A percentile compares a stretch with the other conserved stretches of the same genome.
Evolutionary conservation across 345 rosid genomes (phyloP).

Genomic region (Acer campestre): DNA sequence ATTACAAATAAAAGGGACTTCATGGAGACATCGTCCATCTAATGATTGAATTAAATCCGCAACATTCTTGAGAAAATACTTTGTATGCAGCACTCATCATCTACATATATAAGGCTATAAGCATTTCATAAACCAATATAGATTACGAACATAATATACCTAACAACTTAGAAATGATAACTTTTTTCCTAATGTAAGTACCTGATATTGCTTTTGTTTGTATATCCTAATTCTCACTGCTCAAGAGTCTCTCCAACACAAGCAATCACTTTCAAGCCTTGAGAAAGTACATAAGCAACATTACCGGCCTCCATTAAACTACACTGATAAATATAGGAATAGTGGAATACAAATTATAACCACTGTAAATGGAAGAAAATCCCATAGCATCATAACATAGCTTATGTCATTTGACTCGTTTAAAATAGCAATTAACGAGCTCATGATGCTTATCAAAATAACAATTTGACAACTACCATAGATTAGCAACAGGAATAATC

Average conservation of each 20-base stretch:
- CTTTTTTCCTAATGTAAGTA: constrained; percentile 18
- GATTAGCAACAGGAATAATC: too few relatives aligned
- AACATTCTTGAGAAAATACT: too few relatives aligned
- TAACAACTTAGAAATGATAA: not conserved
- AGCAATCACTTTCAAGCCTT: constrained; percentile 71
- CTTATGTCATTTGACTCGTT: constrained; percentile 58
- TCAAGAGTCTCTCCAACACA: constrained; percentile 78
- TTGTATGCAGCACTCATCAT: too few relatives aligned
- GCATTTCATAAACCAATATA: constrained; percentile 2
- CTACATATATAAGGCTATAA: not conserved
- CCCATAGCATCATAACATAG: not conserved
- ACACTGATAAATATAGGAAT: constrained; percentile 36
- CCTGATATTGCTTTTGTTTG: constrained; percentile 75
- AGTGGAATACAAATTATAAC: not conserved
- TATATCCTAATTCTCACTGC: constrained; percentile 75
- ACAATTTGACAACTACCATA: too few relatives aligned
- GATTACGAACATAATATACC: not conserved
- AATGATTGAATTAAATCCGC: too few relatives aligned
- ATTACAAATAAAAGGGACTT: too few relatives aligned
- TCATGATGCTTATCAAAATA: too few relatives aligned
- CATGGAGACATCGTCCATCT: too few relatives aligned
- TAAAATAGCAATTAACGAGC: constrained; percentile 7
- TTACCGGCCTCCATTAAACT: too few relatives aligned
- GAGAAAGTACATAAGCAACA: constrained; percentile 56
- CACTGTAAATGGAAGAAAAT: not conserved